Percentiles rank a stretch among this genome's conserved stretches.
Evolutionary conservation across 345 rosid species (phyloP).

Genomic region (Jatropha curcas): DNA sequence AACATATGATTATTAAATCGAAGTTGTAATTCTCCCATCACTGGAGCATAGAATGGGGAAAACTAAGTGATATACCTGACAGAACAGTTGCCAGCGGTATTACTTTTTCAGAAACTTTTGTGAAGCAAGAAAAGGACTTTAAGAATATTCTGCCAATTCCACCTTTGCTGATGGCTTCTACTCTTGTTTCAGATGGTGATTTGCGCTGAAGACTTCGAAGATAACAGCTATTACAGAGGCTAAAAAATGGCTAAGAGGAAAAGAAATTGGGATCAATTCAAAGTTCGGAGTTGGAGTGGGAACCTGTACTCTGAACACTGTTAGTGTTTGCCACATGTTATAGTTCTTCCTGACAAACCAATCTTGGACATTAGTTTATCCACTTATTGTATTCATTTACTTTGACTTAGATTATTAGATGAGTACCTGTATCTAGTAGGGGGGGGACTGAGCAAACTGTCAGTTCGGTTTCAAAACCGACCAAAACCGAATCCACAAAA

Average conservation of each 20-base stretch:
- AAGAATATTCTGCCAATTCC: not conserved
- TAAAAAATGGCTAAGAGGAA: slow-evolving; percentile 72
- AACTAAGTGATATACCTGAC: slow-evolving; percentile 22
- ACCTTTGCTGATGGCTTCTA: slow-evolving; percentile 11
- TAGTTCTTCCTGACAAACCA: slow-evolving; percentile 15
- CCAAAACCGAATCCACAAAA: no score
- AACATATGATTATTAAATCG: slow-evolving; percentile 62
- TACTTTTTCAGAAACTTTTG: slow-evolving; percentile 27
- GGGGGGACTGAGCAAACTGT: no score
- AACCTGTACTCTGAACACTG: slow-evolving; percentile 36
- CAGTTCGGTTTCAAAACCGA: no score
- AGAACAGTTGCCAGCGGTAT: slow-evolving; percentile 40
- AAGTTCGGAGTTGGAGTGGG: slow-evolving; percentile 52
- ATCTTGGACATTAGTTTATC: not conserved
- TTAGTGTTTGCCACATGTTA: slow-evolving; percentile 37
- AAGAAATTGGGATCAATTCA: slow-evolving; percentile 63
- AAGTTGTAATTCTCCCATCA: slow-evolving; percentile 45
- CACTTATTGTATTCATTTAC: not conserved
- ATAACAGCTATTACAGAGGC: slow-evolving; percentile 74
- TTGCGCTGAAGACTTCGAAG: slow-evolving; percentile 44
- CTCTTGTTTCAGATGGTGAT: slow-evolving; percentile 41
- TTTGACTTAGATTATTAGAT: not conserved
- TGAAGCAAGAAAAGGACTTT: slow-evolving; percentile 10
- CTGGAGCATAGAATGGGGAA: slow-evolving; percentile 30
- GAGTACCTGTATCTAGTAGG: no score